Percentiles rank a stretch among this genome's conserved stretches.
Conservation (phyloP, 768 basidiomycete genomes). For the Agaricus blazei region DNA sequence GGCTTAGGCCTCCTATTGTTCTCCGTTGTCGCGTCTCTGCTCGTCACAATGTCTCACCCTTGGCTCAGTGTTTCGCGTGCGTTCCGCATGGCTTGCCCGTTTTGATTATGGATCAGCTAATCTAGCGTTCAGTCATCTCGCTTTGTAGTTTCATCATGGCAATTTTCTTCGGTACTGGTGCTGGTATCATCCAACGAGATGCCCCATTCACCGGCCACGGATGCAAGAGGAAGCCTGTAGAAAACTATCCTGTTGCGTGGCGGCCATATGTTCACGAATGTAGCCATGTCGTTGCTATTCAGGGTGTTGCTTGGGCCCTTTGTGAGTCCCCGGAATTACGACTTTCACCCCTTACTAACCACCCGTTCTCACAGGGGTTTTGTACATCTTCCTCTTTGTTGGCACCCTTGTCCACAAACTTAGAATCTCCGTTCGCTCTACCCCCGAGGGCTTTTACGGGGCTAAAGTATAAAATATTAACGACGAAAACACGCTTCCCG, state of each 20-base stretch:
- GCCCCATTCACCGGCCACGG: conserved; percentile 22
- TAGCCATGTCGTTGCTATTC: conserved; percentile 20
- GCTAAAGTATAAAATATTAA: conserved; percentile 7
- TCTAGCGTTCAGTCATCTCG: conserved; percentile 16
- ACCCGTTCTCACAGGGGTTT: conserved; percentile 16
- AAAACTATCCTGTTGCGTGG: conserved; percentile 20
- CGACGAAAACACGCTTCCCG: no score
- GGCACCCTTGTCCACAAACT: conserved; percentile 24
- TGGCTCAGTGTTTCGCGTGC: conserved; percentile 20
- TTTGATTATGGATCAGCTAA: not conserved
- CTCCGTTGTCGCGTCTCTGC: conserved; percentile 19
- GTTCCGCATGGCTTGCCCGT: conserved; percentile 6
- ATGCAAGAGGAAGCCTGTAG: conserved; percentile 14
- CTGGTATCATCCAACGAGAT: conserved; percentile 22
- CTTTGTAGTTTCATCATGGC: conserved; percentile 23
- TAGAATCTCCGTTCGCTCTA: conserved; percentile 17
- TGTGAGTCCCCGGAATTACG: conserved; percentile 17
- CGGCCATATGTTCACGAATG: conserved; percentile 21
- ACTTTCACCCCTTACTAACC: not conserved
- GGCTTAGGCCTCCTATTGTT: conserved; percentile 24
- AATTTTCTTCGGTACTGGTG: conserved; percentile 29
- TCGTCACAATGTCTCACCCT: conserved; percentile 21
- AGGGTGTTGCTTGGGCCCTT: conserved; percentile 25
- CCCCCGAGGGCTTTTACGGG: conserved; percentile 21
- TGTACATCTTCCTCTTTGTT: conserved; percentile 22